Base-by-base conservation (phyloP, 768 basidiomycete genomes). In the Russula abietina region DNA sequence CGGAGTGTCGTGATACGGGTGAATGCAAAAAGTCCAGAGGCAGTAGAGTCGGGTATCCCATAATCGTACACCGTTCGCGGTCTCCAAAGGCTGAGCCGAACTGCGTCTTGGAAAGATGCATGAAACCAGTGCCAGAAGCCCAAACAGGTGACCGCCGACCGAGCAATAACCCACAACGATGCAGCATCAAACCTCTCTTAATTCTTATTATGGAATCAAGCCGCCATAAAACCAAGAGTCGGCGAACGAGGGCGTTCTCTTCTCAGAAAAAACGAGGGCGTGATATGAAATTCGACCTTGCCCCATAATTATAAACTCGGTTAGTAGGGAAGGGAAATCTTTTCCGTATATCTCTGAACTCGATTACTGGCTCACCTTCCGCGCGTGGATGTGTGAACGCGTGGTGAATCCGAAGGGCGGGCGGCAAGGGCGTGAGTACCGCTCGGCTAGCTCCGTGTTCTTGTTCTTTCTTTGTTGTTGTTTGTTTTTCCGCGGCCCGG, bases 71-170 rank as follows among this genome's bases (percentile, higher is more conserved):
- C 50, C n/a, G 14, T 48, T 45, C 3, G 17, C 33, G 33, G 16
- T 53, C 36, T 60, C 43, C 57, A 54, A 46, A 52, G 33, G 24
- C 54, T 26, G 39, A 61, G 45, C 52, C 53, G 59, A 55, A 28
- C 36, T 60, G 52, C 39, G 52, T 60, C 53, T 46, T 49, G 36
- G 24, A 53, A 28, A 46, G 41, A 8, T 55, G 53, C 36, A 36
- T 45, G 28, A 30, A 19, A 60, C 41, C 4, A 45, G 1, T 14
- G 32, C 30, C 14, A 51, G 16, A 12, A 36, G 19, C 19, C 41
- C 36, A 28, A 51, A 50, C 19, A 28, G 57, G 32, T 46, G 36
- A 19, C 57, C 33, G 52, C 32, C 33, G 32, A 38, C 11, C 57
- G n/a, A n/a, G n/a, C n/a, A n/a, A 49, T 32, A 43, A 30, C 10